A percentile compares a stretch with the other conserved stretches of the same genome.
Conservation (phyloP, 1,284 basidiomycete species). For the Ustilago sp. region DNA sequence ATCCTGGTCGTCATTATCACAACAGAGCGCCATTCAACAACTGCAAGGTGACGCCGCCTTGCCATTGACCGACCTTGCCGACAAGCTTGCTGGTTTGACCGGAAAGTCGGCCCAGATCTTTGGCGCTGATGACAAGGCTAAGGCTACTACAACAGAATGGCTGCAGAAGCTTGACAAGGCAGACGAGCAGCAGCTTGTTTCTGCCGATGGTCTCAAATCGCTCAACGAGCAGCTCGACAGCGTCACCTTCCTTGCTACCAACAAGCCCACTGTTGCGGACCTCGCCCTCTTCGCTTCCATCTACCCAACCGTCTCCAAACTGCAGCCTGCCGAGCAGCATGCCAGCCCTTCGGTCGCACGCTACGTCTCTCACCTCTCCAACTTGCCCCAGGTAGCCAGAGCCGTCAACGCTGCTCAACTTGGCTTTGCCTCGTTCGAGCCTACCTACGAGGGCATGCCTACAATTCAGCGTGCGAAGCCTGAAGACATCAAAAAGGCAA, state of each 20-base stretch:
- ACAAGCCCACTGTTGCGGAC: constrained; percentile 65
- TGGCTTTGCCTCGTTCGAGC: constrained; percentile 59
- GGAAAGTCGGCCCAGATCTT: constrained; percentile 46
- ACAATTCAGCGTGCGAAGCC: constrained; percentile 57
- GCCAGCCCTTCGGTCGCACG: constrained; percentile 64
- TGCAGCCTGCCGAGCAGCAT: constrained; percentile 62
- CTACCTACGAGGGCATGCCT: constrained; percentile 66
- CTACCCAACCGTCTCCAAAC: constrained; percentile 61
- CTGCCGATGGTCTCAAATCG: constrained; percentile 54
- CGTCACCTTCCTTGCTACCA: constrained; percentile 59
- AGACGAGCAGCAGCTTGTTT: constrained; percentile 47
- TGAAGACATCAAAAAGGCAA: constrained; percentile 55
- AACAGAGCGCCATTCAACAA: constrained; percentile 49
- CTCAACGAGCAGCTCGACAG: constrained; percentile 58
- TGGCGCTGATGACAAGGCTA: constrained; percentile 47
- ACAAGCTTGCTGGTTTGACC: constrained; percentile 44
- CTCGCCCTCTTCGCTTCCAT: constrained; percentile 66
- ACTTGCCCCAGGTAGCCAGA: constrained; percentile 49
- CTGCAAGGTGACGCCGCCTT: constrained; percentile 46
- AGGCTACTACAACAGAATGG: constrained; percentile 38
- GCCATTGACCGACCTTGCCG: constrained; percentile 43
- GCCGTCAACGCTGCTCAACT: constrained; percentile 48
- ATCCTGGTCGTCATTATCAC: constrained; percentile 2
- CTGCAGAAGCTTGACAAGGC: constrained; percentile 47
- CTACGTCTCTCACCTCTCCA: constrained; percentile 67